A percentile compares a stretch with the other conserved stretches of the same genome.
Evolutionary conservation across 495 filamentous ascomycete species (phyloP).

Genomic region (Talaromyces ruber): DNA sequence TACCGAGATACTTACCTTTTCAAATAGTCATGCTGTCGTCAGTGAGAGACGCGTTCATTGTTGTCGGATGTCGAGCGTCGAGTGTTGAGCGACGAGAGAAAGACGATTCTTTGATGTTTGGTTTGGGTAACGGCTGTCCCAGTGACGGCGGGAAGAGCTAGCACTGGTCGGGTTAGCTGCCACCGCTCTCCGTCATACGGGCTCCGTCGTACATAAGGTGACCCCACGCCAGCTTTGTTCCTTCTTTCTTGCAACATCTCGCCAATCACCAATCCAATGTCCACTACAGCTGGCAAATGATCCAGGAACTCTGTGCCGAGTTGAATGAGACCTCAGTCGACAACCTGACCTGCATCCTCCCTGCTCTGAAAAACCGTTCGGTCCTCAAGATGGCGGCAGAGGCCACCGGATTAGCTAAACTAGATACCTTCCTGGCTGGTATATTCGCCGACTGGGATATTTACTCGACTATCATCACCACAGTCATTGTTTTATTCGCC

Average conservation of each 20-base stretch:
- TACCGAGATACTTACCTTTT: not conserved
- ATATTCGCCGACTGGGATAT: slow-evolving; percentile 72
- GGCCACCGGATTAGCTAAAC: slow-evolving; percentile 43
- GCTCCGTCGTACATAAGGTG: not conserved
- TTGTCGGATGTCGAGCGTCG: not conserved
- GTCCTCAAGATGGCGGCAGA: slow-evolving; percentile 36
- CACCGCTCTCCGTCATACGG: too few relatives aligned
- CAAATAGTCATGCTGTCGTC: not conserved
- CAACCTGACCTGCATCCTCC: not conserved
- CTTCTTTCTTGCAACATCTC: not conserved
- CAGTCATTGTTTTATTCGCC: slow-evolving; percentile 50
- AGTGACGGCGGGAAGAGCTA: not conserved
- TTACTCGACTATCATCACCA: slow-evolving; percentile 57
- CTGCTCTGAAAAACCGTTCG: not conserved
- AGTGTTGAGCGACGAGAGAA: not conserved
- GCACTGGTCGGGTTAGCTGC: not conserved
- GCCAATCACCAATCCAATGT: not conserved
- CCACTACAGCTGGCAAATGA: not conserved
- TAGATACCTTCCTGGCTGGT: slow-evolving; percentile 60
- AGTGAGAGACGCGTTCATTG: not conserved
- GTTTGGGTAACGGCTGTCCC: not conserved
- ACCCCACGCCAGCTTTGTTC: not conserved
- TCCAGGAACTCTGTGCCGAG: slow-evolving; percentile 1
- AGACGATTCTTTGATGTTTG: not conserved
- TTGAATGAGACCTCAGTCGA: slow-evolving; percentile 1